Evolutionary conservation across 768 basidiomycete genomes (phyloP), one percentile per base, ranked within the genome.

Genomic region (Rossbeevera mucosa): DNA sequence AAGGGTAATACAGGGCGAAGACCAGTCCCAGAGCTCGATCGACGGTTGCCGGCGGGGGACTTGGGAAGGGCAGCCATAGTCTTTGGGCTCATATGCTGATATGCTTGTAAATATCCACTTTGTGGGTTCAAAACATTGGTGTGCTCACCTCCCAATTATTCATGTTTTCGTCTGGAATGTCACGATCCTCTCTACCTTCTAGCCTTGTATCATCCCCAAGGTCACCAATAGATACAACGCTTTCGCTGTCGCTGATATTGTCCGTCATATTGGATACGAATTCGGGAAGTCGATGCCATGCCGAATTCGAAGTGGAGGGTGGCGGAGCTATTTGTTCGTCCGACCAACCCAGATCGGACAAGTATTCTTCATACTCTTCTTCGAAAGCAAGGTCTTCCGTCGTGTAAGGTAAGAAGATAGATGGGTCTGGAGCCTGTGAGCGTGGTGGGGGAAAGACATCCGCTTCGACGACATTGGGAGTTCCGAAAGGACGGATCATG

Each of bases 361-460:
- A 74, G 60, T 95, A 93, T 63, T 95, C 94, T 67, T 97, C 94
- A 63, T 96, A 98, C 63, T 96, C 94, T 64, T 93, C 91, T 63
- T 97, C 94, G 59, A 94, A 94, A 1, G 92, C 93, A 53, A 91
- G 88, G 60, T 93, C 90, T 66, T 98, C 95, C 2, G 91, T 86
- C 36, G 90, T 92, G 65, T 92, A 96, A 14, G 92, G 91, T 20
- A 93, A 76, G 73, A 93, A 91, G 42, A 88, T 85, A 13, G 83
- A 84, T 11, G 88, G 82, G 65, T 91, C 88, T 0, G 88, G 85
- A 1, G 88, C 87, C 61, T 89, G 88, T 38, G 90, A 88, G 28
- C 93, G 90, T 24, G 86, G 78, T 1, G 96, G 96, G 22, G 96
- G 96, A 76, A 99, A 98, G 12, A 96, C 91, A 58, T 98, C 96